These are phyloP conservation scores for Thermomucor indicae-seudaticae DNA, from an alignment of 371 early-diverging fungal species.

Conservation along the genomic window DNA sequence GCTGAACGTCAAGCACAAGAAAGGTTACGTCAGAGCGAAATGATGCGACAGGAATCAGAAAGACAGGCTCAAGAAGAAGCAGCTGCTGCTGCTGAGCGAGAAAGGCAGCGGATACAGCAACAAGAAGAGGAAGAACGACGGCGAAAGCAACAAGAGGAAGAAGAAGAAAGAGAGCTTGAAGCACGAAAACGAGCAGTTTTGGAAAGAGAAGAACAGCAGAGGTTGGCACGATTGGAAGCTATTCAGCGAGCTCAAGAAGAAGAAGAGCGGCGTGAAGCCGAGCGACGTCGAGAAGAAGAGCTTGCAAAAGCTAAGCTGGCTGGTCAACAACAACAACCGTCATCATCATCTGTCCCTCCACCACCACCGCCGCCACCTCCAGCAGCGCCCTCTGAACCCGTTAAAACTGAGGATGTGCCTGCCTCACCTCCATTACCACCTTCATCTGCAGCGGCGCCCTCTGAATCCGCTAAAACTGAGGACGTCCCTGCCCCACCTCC, in stretches of 20 bases:
- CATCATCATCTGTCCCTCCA: slow-evolving; percentile 2
- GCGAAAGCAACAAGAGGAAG: slow-evolving; percentile 12
- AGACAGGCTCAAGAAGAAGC: slow-evolving; percentile 10
- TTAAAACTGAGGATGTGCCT: neutral
- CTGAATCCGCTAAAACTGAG: neutral
- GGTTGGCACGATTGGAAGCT: too few species aligned
- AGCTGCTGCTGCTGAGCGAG: slow-evolving; percentile 6
- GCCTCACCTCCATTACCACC: slow-evolving; percentile 11
- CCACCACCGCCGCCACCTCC: slow-evolving; percentile 2
- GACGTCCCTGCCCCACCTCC: neutral
- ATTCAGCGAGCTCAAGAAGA: slow-evolving; percentile 31
- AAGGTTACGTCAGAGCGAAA: slow-evolving; percentile 19
- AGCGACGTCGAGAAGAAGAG: slow-evolving; percentile 10
- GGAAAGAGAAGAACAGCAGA: slow-evolving; percentile 35
- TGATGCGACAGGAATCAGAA: slow-evolving; percentile 20
- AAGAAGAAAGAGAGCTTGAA: slow-evolving; percentile 19
- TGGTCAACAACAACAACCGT: slow-evolving; percentile 2
- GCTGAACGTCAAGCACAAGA: slow-evolving; percentile 37
- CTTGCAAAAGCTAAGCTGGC: neutral
- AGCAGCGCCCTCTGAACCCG: slow-evolving; percentile 2
- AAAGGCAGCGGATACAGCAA: slow-evolving; percentile 14
- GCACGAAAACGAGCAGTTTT: slow-evolving; percentile 17
- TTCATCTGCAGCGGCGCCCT: slow-evolving; percentile 7
- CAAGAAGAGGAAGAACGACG: slow-evolving; percentile 10
- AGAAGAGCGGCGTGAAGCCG: slow-evolving; percentile 17